Evolutionary conservation across 2,329 filamentous ascomycete genomes (phyloP), one percentile per base, ranked within the genome.

Genomic region (Stachybotrys echinatus): DNA sequence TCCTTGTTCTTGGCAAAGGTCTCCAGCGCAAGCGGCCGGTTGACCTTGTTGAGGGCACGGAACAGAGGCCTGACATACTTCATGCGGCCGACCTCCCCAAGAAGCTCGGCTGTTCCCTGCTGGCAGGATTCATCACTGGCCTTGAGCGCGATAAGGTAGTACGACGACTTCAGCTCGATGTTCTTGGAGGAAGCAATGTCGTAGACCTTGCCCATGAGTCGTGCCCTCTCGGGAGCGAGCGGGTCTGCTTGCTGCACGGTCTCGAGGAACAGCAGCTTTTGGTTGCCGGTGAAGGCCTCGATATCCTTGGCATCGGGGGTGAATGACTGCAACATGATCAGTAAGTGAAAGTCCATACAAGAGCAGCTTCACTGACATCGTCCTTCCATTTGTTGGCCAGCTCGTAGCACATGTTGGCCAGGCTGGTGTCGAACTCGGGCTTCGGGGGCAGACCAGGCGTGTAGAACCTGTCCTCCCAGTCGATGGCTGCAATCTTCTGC

Each of bases 1-100:
- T 91, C 85, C 69, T 80, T 88, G 66, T 96, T 87, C 78, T 87
- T 87, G 71, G 88, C 81, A 70, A 96, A 96, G 0, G 92, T 95
- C 65, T 83, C 75, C 48, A 92, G 69, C 0, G 94, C 92, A 61
- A 95, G 69, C 22, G 83, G 73, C 44, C 82, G 75, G 70, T 96
- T 86, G 38, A 88, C 81, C 65, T 84, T 83, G 61, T 87, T 85
- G 57, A 99, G 72, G 46, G 82, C 79, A 53, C 87, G 80, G 72
- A 87, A 96, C 62, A 97, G 71, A 20, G 92, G 90, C 45, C 92
- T 78, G 52, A 97, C 92, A 68, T 92, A 97, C 79, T 97, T 97
- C 94, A 99, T 97, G 50, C 94, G 77, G 12, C 94, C 94, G 21
- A 96, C 91, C 48, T 79, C 77, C 27, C 89, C 88, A 38, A 97